phyloP scores from a whole-genome alignment of 2,329 filamentous ascomycete genomes.

The Grosmannia penicillata region DNA sequence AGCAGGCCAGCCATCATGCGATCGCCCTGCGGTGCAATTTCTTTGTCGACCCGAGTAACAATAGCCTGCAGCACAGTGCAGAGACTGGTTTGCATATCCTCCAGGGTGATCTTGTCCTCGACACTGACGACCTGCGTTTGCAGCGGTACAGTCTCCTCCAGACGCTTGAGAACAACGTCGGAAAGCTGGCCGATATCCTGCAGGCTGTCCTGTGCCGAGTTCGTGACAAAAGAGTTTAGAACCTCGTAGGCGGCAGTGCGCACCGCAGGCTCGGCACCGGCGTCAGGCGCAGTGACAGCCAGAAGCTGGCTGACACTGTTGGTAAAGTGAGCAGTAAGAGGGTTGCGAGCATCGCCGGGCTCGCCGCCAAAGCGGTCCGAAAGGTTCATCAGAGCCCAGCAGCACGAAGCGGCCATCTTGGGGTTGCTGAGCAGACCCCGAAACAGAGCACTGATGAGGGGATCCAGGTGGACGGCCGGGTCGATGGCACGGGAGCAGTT shows the following conservation, averaged over 20 bases:
- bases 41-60: constrained; percentile 77
- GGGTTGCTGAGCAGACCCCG: constrained; percentile 76
- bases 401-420: constrained; percentile 97
- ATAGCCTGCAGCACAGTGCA: constrained; percentile 85
- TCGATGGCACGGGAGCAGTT: constrained; percentile 86
- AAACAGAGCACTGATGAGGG: constrained; percentile 79
- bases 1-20: constrained; percentile 85
- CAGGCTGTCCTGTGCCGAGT: constrained; percentile 76
- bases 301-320: constrained; percentile 77
- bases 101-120: constrained; percentile 87
- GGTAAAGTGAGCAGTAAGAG: constrained; percentile 84
- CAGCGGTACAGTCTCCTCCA: constrained; percentile 80
- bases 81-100: constrained; percentile 96
- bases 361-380: constrained; percentile 91
- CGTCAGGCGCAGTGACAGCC: constrained; percentile 65
- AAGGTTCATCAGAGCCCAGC: constrained; percentile 97
- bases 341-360: constrained; percentile 59
- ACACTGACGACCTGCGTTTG: constrained; percentile 91
- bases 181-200: constrained; percentile 67
- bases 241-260: constrained; percentile 96
- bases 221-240: constrained; percentile 84
- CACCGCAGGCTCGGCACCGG: constrained; percentile 60
- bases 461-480: constrained; percentile 64
- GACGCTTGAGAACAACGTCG: constrained; percentile 75
- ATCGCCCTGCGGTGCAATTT: constrained; percentile 80